Evolutionary conservation across 352 stramenopile genomes (phyloP).

Genomic region (Globisporangium cystogenes): DNA sequence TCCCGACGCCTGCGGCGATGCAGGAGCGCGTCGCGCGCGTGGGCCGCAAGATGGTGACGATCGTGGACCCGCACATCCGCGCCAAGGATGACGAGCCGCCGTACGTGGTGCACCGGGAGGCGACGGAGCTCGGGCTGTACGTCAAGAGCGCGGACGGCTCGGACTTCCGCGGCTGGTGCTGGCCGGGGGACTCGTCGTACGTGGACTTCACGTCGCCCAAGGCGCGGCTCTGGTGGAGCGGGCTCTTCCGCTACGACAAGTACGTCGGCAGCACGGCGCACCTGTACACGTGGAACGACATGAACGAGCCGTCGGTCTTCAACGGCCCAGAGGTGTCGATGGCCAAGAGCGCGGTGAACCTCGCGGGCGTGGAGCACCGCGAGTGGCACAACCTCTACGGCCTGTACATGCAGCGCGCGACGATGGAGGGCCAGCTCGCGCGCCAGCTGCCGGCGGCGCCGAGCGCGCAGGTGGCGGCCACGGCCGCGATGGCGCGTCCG

Average conservation of each 20-base stretch:
- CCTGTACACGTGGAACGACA: conserved; percentile 99
- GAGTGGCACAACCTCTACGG: conserved; percentile 99
- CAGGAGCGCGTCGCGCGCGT: conserved; percentile 88
- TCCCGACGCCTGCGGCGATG: conserved; percentile 95
- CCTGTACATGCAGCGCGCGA: conserved; percentile 97
- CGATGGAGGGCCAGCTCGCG: conserved; percentile 88
- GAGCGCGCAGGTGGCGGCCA: conserved; percentile 34
- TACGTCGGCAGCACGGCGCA: conserved; percentile 91
- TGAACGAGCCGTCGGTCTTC: conserved; percentile 99
- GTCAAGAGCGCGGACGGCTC: conserved; percentile 95
- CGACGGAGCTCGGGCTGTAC: conserved; percentile 89
- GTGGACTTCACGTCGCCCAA: conserved; percentile 95
- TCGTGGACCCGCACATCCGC: conserved; percentile 99
- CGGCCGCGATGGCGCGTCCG: conserved; percentile 76
- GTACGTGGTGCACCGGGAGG: conserved; percentile 91
- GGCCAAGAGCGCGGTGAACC: conserved; percentile 91
- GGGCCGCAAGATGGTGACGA: conserved; percentile 98
- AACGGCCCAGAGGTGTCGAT: conserved; percentile 99
- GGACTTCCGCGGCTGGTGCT: conserved; percentile 99
- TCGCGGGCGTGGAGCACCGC: conserved; percentile 94
- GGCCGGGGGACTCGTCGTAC: conserved; percentile 98
- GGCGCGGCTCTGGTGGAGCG: conserved; percentile 95
- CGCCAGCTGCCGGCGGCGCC: conserved; percentile 52
- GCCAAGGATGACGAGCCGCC: conserved; percentile 74
- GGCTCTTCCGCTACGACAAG: conserved; percentile 94